Evolutionary conservation across 129 eudicot genomes (phyloP), one percentile per base, ranked within the genome.

Genomic region (Artemisia argyi): DNA sequence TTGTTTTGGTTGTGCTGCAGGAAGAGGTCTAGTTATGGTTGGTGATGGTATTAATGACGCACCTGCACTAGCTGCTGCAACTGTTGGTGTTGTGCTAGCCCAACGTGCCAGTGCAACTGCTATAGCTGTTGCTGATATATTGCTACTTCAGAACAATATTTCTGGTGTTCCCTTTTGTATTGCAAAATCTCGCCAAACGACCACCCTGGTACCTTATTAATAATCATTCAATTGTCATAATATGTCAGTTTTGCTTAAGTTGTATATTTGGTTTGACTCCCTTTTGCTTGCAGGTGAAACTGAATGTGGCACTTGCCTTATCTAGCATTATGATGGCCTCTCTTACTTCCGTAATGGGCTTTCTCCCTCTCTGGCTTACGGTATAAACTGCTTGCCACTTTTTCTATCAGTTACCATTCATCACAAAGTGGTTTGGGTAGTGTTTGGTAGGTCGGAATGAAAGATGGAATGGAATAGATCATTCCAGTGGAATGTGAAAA

Each of bases 71-170:
- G 99, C 97, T 65, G 99, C 99, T 39, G 96, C 99, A 26, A 86
- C 97, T 4, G 97, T 94, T 55, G 97, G 99, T 60, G 78, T 90
- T 73, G 99, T 94, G 20, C 83, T 94, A 26, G 99, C 99, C 22
- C 97, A 88, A 76, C 99, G 99, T 56, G 99, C 99, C 44, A 90
- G 97, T 76, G 99, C 99, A 72, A 84, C 99, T 77, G 99, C 99
- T 57, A 88, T 94, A 61, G 99, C 97, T 62, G 99, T 94, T 48
- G 97, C 99, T 3, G 99, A 94, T 81, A 86, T 90, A 19, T 85
- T 94, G 71, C 83, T 94, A 75, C 87, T 94, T 39, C 99, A 90
- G 61, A 91, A 94, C 79, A 90, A 90, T 79, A 90, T 94, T 55
- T 88, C 96, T 5, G 96, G 96, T 22, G 99, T 94, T 76, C 99